These are phyloP conservation scores for Eucalyptus curtisii DNA, from an alignment of 345 rosid species.

Conservation along the genomic window DNA sequence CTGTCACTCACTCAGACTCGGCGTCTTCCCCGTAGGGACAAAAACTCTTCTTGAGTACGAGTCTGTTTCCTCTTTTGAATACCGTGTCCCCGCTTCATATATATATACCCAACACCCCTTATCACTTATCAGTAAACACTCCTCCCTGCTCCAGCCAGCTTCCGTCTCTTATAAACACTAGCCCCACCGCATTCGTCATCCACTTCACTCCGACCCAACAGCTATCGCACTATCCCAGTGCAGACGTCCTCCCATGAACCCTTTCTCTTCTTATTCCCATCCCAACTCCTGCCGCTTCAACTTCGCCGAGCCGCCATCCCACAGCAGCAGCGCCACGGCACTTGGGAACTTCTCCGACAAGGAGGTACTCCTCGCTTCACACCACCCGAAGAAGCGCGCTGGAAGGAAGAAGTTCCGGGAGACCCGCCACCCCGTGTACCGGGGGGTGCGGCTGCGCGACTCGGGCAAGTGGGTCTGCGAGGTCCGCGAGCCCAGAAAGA, in stretches of 20 bases:
- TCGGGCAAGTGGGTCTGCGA: conserved; percentile 91
- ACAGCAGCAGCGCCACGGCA: not conserved
- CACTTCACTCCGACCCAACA: too few relatives aligned
- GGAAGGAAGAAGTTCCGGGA: conserved; percentile 84
- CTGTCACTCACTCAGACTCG: too few relatives aligned
- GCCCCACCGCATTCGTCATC: too few relatives aligned
- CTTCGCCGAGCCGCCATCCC: conserved; percentile 2
- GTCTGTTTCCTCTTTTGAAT: too few relatives aligned
- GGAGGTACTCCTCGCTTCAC: conserved; percentile 46
- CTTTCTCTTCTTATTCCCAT: not conserved
- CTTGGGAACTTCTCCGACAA: conserved; percentile 23
- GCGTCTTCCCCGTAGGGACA: too few relatives aligned
- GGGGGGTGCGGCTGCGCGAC: conserved; percentile 63
- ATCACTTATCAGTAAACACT: too few relatives aligned
- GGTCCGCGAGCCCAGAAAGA: conserved; percentile 74
- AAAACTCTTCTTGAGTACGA: too few relatives aligned
- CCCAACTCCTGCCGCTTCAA: not conserved
- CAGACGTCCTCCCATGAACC: conserved; percentile 1
- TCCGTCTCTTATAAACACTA: too few relatives aligned
- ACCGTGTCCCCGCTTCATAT: too few relatives aligned
- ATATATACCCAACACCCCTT: too few relatives aligned
- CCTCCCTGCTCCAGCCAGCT: too few relatives aligned
- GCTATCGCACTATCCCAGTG: too few relatives aligned
- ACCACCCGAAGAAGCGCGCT: conserved; percentile 58
- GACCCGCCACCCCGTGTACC: conserved; percentile 79